Evolutionary conservation across 352 stramenopile genomes (phyloP).

Genomic region (Pythium phragmiticola): DNA sequence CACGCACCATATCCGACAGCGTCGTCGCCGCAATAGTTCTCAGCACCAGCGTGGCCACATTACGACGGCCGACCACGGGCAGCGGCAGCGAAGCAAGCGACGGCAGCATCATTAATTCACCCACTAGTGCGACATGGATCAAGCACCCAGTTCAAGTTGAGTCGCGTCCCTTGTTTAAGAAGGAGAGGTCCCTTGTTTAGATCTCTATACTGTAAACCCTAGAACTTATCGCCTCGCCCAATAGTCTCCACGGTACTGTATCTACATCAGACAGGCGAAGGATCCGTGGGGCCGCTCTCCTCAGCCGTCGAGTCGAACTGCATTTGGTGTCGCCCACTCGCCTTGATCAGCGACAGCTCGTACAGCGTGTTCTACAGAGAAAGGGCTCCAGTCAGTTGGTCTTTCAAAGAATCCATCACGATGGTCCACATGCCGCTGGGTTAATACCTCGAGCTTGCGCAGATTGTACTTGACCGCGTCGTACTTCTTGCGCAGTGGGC

Average conservation of each 20-base stretch:
- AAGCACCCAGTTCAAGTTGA: slow-evolving; percentile 16
- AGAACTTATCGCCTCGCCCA: neutral
- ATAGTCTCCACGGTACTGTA: neutral
- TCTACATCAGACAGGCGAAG: neutral
- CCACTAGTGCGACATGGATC: neutral
- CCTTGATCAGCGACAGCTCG: slow-evolving; percentile 88
- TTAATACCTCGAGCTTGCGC: slow-evolving; percentile 85
- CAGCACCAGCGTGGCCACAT: neutral
- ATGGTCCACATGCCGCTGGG: slow-evolving; percentile 1
- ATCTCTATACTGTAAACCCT: neutral
- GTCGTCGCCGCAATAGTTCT: neutral
- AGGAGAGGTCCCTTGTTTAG: neutral
- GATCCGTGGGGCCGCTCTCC: neutral
- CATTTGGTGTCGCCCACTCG: slow-evolving; percentile 46
- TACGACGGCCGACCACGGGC: slow-evolving; percentile 1
- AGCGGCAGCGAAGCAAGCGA: slow-evolving; percentile 10
- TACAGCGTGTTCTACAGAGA: slow-evolving; percentile 89
- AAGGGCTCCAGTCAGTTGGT: too few species aligned
- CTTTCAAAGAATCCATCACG: neutral
- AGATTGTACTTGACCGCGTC: slow-evolving; percentile 95
- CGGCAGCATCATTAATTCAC: neutral
- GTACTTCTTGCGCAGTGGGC: slow-evolving; percentile 90
- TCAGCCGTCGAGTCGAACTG: slow-evolving; percentile 34
- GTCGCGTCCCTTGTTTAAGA: slow-evolving; percentile 10
- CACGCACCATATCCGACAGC: neutral